Base-by-base conservation (phyloP, 2,329 filamentous ascomycete genomes). In the Parafenestella ontariensis region DNA sequence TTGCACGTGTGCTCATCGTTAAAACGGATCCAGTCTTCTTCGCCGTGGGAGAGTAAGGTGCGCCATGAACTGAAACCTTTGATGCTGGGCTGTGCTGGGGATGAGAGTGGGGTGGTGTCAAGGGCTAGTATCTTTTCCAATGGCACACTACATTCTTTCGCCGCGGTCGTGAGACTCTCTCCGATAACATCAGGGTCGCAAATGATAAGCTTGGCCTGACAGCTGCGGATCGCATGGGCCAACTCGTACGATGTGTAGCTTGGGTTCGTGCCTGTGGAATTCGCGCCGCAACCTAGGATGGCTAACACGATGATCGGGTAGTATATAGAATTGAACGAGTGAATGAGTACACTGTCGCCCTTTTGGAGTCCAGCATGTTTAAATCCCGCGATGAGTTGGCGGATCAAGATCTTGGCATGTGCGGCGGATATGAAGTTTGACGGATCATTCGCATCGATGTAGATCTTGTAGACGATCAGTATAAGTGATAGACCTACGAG, bases 281-380 rank as follows among this genome's bases (percentile, higher is more conserved):
- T 64, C 6, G 69, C 72, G 2, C 77, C 76, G 6, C 72, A 73
- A 17, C 54, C 69, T 13, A 71, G 62, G 42, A 69, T 62, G 8
- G 67, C 64, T 24, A 65, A 54, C 2, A 71, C 76, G 21, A 70
- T 48, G 42, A 67, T 54, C 9, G 64, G 54, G 49, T 61, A 58
- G 52, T 65, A 62, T 1, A 82, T 79, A 64, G 83, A 78, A 68
- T 86, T 86, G 71, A 84, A 83, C 0, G 80, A 80, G 59, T 84
- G 81, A 17, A 85, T 75, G 23, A 80, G 79, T 3, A 86, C 78
- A 51, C 78, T 80, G 52, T 85, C 82, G 44, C 83, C 58, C 18
- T 72, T 69, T 46, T 77, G 64, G 3, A 85, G 54, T 0, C 83
- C 83, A 33, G 79, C 73, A 18, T 74, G 75, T 28, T 70, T 73